phyloP scores from a whole-genome alignment of 225 moss, liverwort and hornwort species.

The Antitrichia curtipendula region DNA sequence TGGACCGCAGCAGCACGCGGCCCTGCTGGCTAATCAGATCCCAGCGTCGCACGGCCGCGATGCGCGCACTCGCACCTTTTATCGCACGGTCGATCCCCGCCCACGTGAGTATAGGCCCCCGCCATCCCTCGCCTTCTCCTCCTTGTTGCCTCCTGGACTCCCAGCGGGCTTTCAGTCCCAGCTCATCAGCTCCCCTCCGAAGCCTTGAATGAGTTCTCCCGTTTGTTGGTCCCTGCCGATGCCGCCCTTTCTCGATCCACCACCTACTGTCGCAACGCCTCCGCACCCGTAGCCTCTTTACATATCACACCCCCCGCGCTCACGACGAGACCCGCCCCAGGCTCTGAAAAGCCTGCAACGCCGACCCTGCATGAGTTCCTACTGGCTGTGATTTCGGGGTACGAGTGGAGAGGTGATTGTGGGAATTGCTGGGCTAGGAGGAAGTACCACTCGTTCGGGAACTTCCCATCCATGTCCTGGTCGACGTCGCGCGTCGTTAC shows the following conservation, averaged over 20 bases:
- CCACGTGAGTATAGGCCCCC: constrained; percentile 27
- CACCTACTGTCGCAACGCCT: neutral
- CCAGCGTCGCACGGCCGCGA: constrained; percentile 36
- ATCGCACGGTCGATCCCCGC: constrained; percentile 30
- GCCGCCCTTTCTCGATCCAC: neutral
- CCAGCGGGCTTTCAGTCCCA: neutral
- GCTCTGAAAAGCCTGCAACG: neutral
- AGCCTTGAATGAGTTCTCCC: neutral
- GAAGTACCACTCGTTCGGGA: neutral
- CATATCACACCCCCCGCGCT: neutral
- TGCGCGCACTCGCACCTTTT: constrained; percentile 26
- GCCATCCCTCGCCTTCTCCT: neutral
- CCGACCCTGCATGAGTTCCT: neutral
- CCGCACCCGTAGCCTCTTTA: neutral
- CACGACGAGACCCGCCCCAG: neutral
- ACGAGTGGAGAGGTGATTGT: neutral
- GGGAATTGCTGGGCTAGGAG: neutral
- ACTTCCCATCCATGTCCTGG: constrained; percentile 7
- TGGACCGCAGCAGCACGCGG: constrained; percentile 32
- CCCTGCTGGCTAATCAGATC: constrained; percentile 20
- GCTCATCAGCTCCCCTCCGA: neutral
- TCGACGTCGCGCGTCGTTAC: neutral
- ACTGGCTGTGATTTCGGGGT: neutral
- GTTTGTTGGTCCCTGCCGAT: neutral
- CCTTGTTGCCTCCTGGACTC: neutral